These are phyloP conservation scores for Hylodesmum podocarpum DNA, from an alignment of 306 rosid species.

Conservation along the genomic window DNA sequence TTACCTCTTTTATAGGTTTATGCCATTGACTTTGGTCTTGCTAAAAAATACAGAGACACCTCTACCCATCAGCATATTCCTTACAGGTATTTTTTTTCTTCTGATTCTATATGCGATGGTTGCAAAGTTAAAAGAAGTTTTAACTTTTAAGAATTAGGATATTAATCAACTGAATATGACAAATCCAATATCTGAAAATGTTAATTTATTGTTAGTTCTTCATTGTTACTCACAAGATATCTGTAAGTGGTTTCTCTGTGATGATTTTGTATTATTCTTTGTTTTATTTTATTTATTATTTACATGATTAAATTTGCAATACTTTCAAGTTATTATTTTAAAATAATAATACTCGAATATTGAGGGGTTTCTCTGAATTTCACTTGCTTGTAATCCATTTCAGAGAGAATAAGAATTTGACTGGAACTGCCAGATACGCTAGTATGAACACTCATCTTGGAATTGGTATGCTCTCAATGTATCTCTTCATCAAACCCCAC, in stretches of 20 bases:
- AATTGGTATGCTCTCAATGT: constrained; percentile 58
- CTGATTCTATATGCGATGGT: background rate
- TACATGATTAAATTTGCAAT: background rate
- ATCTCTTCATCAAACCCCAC: constrained; percentile 15
- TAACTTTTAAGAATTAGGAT: background rate
- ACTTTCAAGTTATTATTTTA: constrained; percentile 6
- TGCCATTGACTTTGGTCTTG: constrained; percentile 92
- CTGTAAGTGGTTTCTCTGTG: background rate
- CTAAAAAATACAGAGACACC: constrained; percentile 89
- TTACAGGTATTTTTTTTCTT: constrained; percentile 58
- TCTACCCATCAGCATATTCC: constrained; percentile 95
- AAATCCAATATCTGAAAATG: background rate
- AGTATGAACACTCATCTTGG: constrained; percentile 99
- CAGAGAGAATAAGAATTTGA: constrained; percentile 97
- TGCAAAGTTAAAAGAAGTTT: constrained; percentile 8
- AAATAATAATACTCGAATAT: background rate
- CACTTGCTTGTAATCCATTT: constrained; percentile 32
- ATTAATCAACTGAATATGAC: background rate
- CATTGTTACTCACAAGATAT: background rate
- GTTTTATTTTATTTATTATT: background rate
- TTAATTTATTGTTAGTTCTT: background rate
- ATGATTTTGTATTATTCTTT: background rate
- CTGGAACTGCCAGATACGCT: constrained; percentile 98
- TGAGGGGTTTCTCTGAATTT: constrained; percentile 20
- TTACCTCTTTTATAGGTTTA: constrained; percentile 59